These are phyloP conservation scores for Mortierella sp. DNA, from an alignment of 371 early-diverging fungal genomes.

Conservation along the genomic window DNA sequence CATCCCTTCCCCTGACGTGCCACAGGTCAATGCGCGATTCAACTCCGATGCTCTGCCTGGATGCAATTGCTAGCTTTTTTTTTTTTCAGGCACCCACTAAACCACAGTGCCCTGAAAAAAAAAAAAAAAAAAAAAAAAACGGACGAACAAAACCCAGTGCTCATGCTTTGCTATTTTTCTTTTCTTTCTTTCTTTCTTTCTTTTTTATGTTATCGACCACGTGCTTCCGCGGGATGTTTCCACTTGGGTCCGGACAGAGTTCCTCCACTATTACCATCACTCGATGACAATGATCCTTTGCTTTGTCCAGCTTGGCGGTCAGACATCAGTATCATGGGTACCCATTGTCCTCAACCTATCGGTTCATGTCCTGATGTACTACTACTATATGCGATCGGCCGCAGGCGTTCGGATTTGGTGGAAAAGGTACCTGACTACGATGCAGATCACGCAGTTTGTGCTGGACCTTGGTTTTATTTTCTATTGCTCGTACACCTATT, in stretches of 20 bases:
- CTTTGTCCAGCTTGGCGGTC: constrained; percentile 78
- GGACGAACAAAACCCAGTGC: background rate
- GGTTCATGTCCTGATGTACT: constrained; percentile 89
- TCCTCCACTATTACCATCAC: constrained; percentile 89
- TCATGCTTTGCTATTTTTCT: constrained; percentile 3
- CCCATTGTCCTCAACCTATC: constrained; percentile 79
- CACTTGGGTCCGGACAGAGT: constrained; percentile 61
- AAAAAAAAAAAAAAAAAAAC: constrained; percentile 1
- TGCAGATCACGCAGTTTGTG: constrained; percentile 88
- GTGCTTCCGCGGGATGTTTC: background rate
- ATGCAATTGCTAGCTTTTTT: too few species aligned
- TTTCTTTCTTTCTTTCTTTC: background rate
- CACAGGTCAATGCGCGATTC: too few species aligned
- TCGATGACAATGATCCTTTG: constrained; percentile 86
- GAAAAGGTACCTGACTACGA: constrained; percentile 86
- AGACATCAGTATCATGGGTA: constrained; percentile 80
- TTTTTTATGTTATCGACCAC: background rate
- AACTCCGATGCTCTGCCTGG: too few species aligned
- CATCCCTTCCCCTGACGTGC: too few species aligned
- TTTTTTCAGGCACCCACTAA: too few species aligned
- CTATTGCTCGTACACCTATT: constrained; percentile 80
- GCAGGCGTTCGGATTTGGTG: constrained; percentile 84
- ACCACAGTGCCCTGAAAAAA: too few species aligned
- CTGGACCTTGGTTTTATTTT: constrained; percentile 78
- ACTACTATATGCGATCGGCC: constrained; percentile 85